A percentile compares a stretch with the other conserved stretches of the same genome.
Evolutionary conservation across 805 yeast genomes (phyloP).

Genomic region (Ogataea parapolymorpha): DNA sequence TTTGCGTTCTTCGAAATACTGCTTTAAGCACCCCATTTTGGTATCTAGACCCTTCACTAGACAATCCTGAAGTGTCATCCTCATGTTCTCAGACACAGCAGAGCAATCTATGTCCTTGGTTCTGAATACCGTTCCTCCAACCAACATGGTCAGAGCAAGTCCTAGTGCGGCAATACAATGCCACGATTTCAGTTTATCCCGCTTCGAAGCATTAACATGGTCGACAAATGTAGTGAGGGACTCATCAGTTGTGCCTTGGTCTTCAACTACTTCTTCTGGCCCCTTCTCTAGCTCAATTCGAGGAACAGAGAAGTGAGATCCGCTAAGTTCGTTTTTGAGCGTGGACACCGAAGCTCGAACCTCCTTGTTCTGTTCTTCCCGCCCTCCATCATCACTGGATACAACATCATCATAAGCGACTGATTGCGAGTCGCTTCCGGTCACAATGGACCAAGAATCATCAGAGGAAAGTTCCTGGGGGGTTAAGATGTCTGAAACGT

Average conservation of each 20-base stretch:
- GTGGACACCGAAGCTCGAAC: slow-evolving; percentile 20
- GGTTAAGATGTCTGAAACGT: slow-evolving; percentile 18
- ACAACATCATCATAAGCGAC: slow-evolving; percentile 19
- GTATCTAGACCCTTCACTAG: slow-evolving; percentile 3
- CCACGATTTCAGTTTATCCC: slow-evolving; percentile 14
- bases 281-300: slow-evolving; percentile 4
- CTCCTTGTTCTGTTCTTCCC: neutral
- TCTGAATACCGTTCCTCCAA: slow-evolving; percentile 7
- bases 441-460: slow-evolving; percentile 24
- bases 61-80: slow-evolving; percentile 10
- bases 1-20: slow-evolving; percentile 9
- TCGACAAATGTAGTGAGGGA: too few relatives aligned
- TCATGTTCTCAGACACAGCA: slow-evolving; percentile 2
- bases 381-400: slow-evolving; percentile 20
- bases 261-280: neutral
- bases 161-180: slow-evolving; percentile 13
- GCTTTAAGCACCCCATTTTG: slow-evolving; percentile 11
- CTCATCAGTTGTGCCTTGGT: too few relatives aligned
- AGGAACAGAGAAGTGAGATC: slow-evolving; percentile 17
- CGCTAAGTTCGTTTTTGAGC: slow-evolving; percentile 12
- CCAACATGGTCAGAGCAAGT: slow-evolving; percentile 10
- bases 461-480: slow-evolving; percentile 22
- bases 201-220: neutral
- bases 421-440: slow-evolving; percentile 14
- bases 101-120: slow-evolving; percentile 9